phyloP scores from a whole-genome alignment of 345 rosid genomes.

The Syzygium grande region DNA sequence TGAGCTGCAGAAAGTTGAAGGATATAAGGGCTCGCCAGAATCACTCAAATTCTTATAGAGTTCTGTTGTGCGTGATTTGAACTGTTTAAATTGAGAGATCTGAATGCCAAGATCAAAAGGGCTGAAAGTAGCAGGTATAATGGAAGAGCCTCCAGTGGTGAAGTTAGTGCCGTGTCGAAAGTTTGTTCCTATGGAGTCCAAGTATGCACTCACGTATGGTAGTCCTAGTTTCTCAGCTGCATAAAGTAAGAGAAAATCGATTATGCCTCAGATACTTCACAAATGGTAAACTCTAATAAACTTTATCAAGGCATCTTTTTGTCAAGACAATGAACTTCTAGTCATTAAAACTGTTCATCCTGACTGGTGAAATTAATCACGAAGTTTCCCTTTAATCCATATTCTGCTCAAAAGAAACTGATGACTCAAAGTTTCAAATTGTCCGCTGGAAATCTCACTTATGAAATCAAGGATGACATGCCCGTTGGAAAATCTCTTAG shows the following conservation, averaged over 20 bases:
- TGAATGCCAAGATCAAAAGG: slow-evolving; percentile 58
- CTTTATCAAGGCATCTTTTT: not conserved
- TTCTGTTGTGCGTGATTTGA: slow-evolving; percentile 37
- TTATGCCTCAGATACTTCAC: not conserved
- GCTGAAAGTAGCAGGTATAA: slow-evolving; percentile 48
- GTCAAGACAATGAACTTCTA: not conserved
- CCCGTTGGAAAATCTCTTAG: slow-evolving; percentile 67
- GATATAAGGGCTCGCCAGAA: slow-evolving; percentile 15
- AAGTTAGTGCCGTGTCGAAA: slow-evolving; percentile 58
- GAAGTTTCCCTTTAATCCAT: not conserved
- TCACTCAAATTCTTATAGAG: slow-evolving; percentile 23
- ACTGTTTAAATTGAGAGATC: slow-evolving; percentile 45
- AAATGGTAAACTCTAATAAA: not conserved
- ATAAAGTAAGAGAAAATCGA: not conserved
- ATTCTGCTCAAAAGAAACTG: not conserved
- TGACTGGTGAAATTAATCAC: not conserved
- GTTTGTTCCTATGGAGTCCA: slow-evolving; percentile 51
- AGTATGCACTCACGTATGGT: slow-evolving; percentile 50
- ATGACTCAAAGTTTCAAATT: not conserved
- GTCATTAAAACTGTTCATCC: not conserved
- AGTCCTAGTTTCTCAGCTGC: slow-evolving; percentile 50
- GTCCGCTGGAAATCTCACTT: slow-evolving; percentile 19
- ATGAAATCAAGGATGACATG: slow-evolving; percentile 55
- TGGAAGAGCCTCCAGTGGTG: slow-evolving; percentile 58
- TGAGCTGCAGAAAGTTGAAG: not conserved